A percentile compares a stretch with the other conserved stretches of the same genome.
These are phyloP conservation scores for Neltuma alba DNA, from an alignment of 306 rosid genomes.

Conservation along the genomic window DNA sequence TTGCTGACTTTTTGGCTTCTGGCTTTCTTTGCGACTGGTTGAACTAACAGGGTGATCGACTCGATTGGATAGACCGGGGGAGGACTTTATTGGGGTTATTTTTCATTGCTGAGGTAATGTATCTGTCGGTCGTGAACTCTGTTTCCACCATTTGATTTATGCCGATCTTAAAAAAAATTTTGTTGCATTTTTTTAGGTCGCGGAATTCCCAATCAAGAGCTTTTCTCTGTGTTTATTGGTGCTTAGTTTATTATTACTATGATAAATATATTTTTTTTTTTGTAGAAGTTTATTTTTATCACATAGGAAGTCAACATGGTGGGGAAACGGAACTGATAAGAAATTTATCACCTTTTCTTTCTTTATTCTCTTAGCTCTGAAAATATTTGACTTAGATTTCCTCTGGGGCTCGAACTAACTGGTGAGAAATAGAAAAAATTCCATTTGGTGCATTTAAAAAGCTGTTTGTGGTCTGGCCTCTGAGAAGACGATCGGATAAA, in stretches of 20 bases:
- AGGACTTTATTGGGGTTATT: background rate
- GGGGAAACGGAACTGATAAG: constrained; percentile 2
- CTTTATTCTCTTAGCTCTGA: constrained; percentile 13
- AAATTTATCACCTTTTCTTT: background rate
- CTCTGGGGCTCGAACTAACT: background rate
- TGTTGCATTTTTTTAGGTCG: background rate
- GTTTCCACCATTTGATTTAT: constrained; percentile 29
- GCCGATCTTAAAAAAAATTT: background rate
- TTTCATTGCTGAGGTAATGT: constrained; percentile 6
- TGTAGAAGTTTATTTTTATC: background rate
- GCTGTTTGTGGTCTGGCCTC: background rate
- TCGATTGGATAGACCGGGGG: constrained; percentile 7
- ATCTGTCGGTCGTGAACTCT: constrained; percentile 25
- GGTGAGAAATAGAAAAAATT: background rate
- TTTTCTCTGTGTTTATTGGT: constrained; percentile 23
- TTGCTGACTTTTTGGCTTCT: constrained; percentile 33
- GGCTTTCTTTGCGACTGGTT: constrained; percentile 20
- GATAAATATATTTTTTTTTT: too few species aligned
- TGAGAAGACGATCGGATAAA: background rate
- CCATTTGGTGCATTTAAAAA: background rate
- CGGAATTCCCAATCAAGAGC: constrained; percentile 3
- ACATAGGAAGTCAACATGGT: background rate
- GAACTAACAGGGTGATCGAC: constrained; percentile 29
- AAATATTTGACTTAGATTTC: constrained; percentile 1
- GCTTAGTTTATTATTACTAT: background rate